Evolutionary conservation across 106 monocot species (phyloP), one percentile per base, ranked within the genome.

Genomic region (Gastrodia elata): DNA sequence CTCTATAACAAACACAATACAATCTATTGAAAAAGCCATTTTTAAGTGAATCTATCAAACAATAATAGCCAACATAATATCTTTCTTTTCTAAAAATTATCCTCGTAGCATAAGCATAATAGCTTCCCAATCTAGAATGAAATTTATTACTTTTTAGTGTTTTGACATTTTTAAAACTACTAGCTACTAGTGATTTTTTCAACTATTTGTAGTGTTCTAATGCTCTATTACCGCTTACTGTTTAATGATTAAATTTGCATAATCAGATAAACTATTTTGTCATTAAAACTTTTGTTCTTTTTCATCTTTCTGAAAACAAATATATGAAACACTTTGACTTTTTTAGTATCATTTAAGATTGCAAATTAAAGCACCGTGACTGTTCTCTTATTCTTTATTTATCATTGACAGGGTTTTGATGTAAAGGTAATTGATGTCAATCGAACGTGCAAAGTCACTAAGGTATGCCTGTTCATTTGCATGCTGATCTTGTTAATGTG

Each of bases 341-440:
- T 13, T n/a, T n/a, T n/a, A n/a, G n/a, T n/a, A n/a, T 42, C 42
- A 42, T 4, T 42, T 6, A 64, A n/a, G 7, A 30, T 1, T 64
- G 2, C 26, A 32, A 34, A 35, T 4, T 65, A 34, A 65, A 65
- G 34, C 14, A 15, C 16, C 15, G 14, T 65, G 24, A 22, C 27
- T 65, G 32, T 20, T 68, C 68, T 25, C 18, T 68, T 6, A 68
- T n/a, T 68, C 36, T 39, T 68, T 6, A 68, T 24, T 68, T 11
- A 4, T 61, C 18, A 39, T 64, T 84, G 36, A 55, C 84, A 98
- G 97, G 97, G 97, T 5, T 98, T 98, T 82, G 97, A 93, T 82
- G 93, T 98, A 80, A 98, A 93, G 76, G 83, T 93, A 39, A 88
- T 98, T 72, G 86, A 98, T 91, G 93, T 98, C 57, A 93, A 93